Percentiles rank a stretch among this genome's conserved stretches.
Evolutionary conservation across 164 flowering plant genomes (phyloP).

Genomic region (Kalanchoe fedtschenkoi): DNA sequence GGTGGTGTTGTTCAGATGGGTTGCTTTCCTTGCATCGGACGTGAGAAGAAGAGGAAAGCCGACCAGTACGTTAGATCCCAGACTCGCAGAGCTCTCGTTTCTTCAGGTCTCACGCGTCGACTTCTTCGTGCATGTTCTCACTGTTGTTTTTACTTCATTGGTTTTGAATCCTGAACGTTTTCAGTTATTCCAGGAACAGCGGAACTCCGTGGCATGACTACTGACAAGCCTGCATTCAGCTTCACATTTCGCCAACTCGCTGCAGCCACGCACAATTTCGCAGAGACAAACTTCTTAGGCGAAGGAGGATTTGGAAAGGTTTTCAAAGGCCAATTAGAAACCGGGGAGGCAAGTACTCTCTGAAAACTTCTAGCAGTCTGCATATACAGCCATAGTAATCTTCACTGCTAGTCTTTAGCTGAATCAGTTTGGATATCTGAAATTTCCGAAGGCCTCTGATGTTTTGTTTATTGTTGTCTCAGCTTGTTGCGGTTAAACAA

Average conservation of each 20-base stretch:
- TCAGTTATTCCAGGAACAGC: conserved; percentile 3
- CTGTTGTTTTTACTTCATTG: neutral
- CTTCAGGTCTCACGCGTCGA: too few species aligned
- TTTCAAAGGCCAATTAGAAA: conserved; percentile 54
- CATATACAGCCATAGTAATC: neutral
- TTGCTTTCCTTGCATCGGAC: conserved; percentile 34
- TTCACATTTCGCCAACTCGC: conserved; percentile 67
- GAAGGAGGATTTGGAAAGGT: conserved; percentile 92
- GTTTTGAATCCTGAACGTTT: conserved; percentile 3
- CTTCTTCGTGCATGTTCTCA: neutral
- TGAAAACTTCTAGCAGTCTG: neutral
- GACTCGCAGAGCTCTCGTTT: conserved; percentile 10
- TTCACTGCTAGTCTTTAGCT: neutral
- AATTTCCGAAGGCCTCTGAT: neutral
- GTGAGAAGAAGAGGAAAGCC: conserved; percentile 20
- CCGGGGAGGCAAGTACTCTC: conserved; percentile 42
- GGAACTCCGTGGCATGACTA: neutral
- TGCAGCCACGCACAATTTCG: conserved; percentile 51
- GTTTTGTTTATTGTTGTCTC: conserved; percentile 6
- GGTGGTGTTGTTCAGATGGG: conserved; percentile 20
- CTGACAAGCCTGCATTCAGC: conserved; percentile 28
- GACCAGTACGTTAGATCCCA: conserved; percentile 22
- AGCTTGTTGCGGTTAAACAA: conserved; percentile 61
- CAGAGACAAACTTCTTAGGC: conserved; percentile 51
- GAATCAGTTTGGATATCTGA: neutral